Evolutionary conservation across 2,329 filamentous ascomycete species (phyloP).

Genomic region (Claviceps paspali): DNA sequence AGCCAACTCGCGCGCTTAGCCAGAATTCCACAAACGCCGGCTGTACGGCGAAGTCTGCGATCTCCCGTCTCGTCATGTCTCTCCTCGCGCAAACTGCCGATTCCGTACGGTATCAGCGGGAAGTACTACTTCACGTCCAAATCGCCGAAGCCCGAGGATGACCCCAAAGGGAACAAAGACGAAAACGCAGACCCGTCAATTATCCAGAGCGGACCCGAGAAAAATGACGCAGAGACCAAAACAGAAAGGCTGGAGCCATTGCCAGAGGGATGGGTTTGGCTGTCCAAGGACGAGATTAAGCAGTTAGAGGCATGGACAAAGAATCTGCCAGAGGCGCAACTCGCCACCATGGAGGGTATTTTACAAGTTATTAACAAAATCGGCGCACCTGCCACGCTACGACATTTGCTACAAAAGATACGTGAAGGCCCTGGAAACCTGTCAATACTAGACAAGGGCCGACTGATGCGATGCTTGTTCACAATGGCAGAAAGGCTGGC

Average conservation of each 20-base stretch:
- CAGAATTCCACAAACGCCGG: constrained; percentile 37
- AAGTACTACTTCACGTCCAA: constrained; percentile 23
- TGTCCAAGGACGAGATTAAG: constrained; percentile 31
- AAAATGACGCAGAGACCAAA: constrained; percentile 9
- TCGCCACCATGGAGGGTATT: constrained; percentile 40
- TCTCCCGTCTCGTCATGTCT: constrained; percentile 16
- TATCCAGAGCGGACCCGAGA: constrained; percentile 7
- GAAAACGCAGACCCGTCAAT: constrained; percentile 9
- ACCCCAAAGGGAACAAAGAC: constrained; percentile 14
- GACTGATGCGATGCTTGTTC: constrained; percentile 21
- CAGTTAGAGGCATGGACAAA: constrained; percentile 45
- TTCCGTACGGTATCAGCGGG: constrained; percentile 19
- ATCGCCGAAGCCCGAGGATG: constrained; percentile 22
- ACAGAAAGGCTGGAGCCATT: constrained; percentile 18
- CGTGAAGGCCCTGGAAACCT: constrained; percentile 39
- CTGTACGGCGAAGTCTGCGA: constrained; percentile 30
- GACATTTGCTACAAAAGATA: constrained; percentile 40
- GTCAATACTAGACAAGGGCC: constrained; percentile 22
- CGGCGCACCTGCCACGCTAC: constrained; percentile 55
- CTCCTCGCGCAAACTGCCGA: constrained; percentile 20
- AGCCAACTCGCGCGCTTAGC: constrained; percentile 50
- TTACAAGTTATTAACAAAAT: constrained; percentile 48
- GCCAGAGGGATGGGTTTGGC: constrained; percentile 31
- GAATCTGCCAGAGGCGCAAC: constrained; percentile 47
- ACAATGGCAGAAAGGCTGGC: constrained; percentile 21